Evolutionary conservation across 768 basidiomycete genomes (phyloP), one percentile per base, ranked within the genome.

Genomic region (Hericium coralloides): DNA sequence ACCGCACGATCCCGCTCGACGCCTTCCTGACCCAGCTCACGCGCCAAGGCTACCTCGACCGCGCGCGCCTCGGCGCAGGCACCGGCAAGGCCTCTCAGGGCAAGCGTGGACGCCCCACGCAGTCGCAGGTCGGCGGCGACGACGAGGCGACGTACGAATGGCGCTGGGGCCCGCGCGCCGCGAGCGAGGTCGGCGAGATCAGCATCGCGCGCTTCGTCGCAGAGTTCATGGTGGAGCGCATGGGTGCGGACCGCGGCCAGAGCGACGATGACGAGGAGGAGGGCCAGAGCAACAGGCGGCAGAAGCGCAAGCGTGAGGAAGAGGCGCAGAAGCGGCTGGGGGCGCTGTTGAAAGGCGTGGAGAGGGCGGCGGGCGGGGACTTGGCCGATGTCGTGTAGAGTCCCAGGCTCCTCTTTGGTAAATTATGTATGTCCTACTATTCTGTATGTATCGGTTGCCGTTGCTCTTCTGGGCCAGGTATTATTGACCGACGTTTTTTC

Each of bases 101-200:
- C 0, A 87, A 86, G 61, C 80, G 82, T 20, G 79, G 76, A 49
- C 79, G 87, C 2, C n/a, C 75, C n/a, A 66, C 72, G 4, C 71
- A 73, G 71, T 77, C 55, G 17, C 70, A 59, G 72, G 70, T 49
- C 62, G 60, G 63, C 23, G 70, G 57, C 9, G 69, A 70, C 18
- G 69, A 71, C 7, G 78, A 74, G 15, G 69, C 70, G 14, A 69
- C 72, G 15, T 80, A 75, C 59, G 89, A 92, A 64, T 92, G 90
- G 92, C 79, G 83, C 17, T 98, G 94, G 94, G 94, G 93, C 3
- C 73, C 78, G 25, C 78, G 90, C 26, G 84, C 92, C 2, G 79
- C 86, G 39, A 81, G 81, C 36, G 95, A 98, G 70, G 81, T 97
- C 4, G 87, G 90, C 1, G 95, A 98, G 69, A 71, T 76, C 58